These are phyloP conservation scores for Cucumis hystrix DNA, from an alignment of 306 rosid species.

Conservation along the genomic window DNA sequence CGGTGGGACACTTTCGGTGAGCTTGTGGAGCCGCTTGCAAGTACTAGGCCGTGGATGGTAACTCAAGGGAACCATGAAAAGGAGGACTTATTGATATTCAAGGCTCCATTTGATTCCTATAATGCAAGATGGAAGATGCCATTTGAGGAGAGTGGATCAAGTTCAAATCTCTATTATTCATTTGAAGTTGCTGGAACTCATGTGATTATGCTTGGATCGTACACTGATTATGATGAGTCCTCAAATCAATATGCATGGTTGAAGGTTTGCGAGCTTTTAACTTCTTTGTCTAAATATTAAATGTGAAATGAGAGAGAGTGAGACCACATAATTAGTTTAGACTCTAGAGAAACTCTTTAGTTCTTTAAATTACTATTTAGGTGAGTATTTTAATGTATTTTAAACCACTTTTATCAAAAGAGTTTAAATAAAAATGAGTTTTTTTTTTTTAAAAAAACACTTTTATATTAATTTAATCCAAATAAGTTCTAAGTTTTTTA, in stretches of 20 bases:
- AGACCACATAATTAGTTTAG: neutral
- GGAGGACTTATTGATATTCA: conserved; percentile 46
- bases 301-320: neutral
- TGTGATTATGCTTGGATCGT: conserved; percentile 82
- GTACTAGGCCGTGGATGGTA: conserved; percentile 93
- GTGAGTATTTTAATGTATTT: too few relatives aligned
- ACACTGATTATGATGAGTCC: conserved; percentile 53
- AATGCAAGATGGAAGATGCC: conserved; percentile 97
- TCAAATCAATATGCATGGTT: conserved; percentile 86
- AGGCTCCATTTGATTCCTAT: conserved; percentile 59
- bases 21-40: conserved; percentile 90
- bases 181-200: conserved; percentile 75
- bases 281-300: neutral
- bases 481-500: too few relatives aligned
- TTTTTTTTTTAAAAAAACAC: too few relatives aligned
- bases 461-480: too few relatives aligned
- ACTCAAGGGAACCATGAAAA: conserved; percentile 90
- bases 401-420: too few relatives aligned
- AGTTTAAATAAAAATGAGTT: too few relatives aligned
- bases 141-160: conserved; percentile 70
- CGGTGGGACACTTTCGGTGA: conserved; percentile 84
- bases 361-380: neutral
- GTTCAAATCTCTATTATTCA: conserved; percentile 85
- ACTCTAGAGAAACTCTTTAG: neutral
- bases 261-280: conserved; percentile 43